Evolutionary conservation across 257 asterid species (phyloP).

Genomic region (Nicotiana sylvestris): DNA sequence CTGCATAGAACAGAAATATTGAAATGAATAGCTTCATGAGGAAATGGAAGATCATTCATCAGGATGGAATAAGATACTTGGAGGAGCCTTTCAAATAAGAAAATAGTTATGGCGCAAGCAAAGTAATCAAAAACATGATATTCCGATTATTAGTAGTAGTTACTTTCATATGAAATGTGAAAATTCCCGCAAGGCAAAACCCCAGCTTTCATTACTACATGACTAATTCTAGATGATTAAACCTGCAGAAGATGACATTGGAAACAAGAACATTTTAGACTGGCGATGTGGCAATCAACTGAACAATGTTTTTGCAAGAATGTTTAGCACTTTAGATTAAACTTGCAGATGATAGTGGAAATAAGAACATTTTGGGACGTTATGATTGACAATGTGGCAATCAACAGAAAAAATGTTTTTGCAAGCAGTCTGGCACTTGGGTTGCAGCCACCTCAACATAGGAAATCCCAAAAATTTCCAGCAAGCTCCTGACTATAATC

Average conservation of each 20-base stretch:
- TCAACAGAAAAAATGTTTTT: not conserved
- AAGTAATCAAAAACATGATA: not conserved
- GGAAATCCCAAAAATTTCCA: not conserved
- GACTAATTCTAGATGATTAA: not conserved
- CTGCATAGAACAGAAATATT: constrained; percentile 38
- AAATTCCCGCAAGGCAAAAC: not conserved
- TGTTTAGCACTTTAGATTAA: not conserved
- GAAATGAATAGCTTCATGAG: not conserved
- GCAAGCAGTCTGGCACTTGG: not conserved
- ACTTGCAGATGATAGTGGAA: not conserved
- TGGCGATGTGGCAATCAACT: not conserved
- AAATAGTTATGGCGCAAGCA: not conserved
- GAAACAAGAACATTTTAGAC: not conserved
- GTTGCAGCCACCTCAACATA: constrained; percentile 5
- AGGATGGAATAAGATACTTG: not conserved
- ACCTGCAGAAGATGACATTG: not conserved
- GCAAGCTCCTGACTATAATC: not conserved
- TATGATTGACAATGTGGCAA: not conserved
- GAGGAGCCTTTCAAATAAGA: not conserved
- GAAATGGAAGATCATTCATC: not conserved
- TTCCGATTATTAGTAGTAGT: not conserved
- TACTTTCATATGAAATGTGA: not conserved
- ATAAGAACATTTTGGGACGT: not conserved
- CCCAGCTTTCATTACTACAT: not conserved
- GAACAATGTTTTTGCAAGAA: not conserved